Base-by-base conservation (phyloP, 2,329 filamentous ascomycete species). In the Delphinella strobiligena region DNA sequence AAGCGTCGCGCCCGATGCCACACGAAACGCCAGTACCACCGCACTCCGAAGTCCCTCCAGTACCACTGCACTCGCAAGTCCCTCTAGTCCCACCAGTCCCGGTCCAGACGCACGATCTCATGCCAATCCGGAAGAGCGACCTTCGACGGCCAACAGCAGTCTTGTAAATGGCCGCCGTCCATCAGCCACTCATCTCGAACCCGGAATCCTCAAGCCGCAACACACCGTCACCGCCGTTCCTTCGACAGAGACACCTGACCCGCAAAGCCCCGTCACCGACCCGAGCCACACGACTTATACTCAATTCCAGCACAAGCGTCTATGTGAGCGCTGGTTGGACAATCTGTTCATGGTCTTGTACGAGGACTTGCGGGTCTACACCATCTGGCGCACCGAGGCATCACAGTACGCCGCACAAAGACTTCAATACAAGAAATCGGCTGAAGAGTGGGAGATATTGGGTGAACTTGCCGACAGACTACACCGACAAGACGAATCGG, bases 271-370 rank as follows among this genome's bases (percentile, higher is more conserved):
- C 5, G 32, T 39, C 2, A 42, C 66, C 12, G 71, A 78, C 43
- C 70, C 75, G 19, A 73, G 75, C 4, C 78, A 86, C 48, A 74
- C 80, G 41, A 72, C 83, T 49, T 82, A 93, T 50, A 88, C 87
- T 5, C 84, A 89, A 51, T 86, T 98, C 56, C 91, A 93, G 58
- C 94, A 95, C 62, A 98, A 98, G 66, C 81, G 91, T 1, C 75
- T 98, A 1, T 98, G 91, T 55, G 91, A 98, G 62, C 79, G 91
- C 50, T 98, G 91, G 91, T 74, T 98, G 2, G 91, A 98, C 62
- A 96, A 93, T 53, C 72, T 98, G 16, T 98, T 98, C 67, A 98
- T 98, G 91, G 91, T 96, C 0, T 72, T 98, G 2, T 98, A 98
- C 59, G 91, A 98, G 61, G 91, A 98, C 55, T 73, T 98, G 14